Evolutionary conservation across 345 rosid species (phyloP).

Genomic region (Murraya paniculata): DNA sequence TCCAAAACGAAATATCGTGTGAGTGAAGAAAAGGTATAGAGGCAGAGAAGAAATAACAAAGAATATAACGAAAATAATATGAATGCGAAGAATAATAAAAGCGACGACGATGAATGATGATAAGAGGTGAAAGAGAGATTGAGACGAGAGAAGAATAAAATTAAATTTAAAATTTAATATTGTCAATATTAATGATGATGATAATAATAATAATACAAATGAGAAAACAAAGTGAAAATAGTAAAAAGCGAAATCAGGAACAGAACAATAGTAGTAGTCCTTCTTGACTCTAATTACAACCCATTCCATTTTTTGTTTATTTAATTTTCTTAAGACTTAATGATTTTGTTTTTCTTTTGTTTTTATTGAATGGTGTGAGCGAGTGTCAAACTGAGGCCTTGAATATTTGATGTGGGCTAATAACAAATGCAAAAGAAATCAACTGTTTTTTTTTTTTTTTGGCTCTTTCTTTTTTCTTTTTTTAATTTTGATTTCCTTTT

Average conservation of each 20-base stretch:
- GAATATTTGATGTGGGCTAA: neutral
- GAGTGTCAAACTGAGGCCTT: neutral
- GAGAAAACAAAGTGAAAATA: conserved; percentile 29
- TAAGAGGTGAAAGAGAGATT: conserved; percentile 8
- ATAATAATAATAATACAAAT: conserved; percentile 3
- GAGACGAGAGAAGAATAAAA: conserved; percentile 10
- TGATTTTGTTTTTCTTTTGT: conserved; percentile 12
- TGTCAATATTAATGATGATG: neutral
- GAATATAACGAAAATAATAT: conserved; percentile 1
- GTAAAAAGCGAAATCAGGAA: conserved; percentile 30
- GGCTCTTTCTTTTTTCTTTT: neutral
- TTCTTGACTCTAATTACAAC: conserved; percentile 29
- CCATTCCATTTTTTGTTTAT: conserved; percentile 22
- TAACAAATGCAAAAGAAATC: neutral
- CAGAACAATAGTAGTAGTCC: conserved; percentile 20
- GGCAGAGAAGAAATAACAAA: conserved; percentile 16
- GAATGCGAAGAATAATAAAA: conserved; percentile 5
- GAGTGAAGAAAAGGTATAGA: conserved; percentile 29
- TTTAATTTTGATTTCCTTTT: neutral
- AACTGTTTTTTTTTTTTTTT: neutral
- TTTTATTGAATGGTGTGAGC: conserved; percentile 16
- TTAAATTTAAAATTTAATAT: neutral
- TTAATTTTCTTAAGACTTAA: conserved; percentile 1
- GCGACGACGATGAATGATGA: conserved; percentile 5
- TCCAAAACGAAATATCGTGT: conserved; percentile 33